Base-by-base conservation (phyloP, 1,284 basidiomycete genomes). In the Moesziomyces sp. region DNA sequence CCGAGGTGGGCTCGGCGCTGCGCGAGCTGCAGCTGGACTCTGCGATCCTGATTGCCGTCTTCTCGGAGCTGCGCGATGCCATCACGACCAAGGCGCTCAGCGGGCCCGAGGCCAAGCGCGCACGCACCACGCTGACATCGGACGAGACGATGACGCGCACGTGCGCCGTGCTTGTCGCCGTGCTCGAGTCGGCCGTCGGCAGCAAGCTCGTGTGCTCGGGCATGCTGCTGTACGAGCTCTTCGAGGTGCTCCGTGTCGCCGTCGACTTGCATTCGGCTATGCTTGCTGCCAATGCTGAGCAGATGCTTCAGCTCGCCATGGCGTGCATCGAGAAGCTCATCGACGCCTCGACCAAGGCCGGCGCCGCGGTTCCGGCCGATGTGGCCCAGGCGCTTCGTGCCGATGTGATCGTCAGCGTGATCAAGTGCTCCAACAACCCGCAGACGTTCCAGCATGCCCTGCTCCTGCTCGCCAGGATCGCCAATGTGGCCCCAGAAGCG, bases 361-460 rank as follows among this genome's bases (percentile, higher is more conserved):
- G 57, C 42, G 63, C 63, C 1, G 44, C 43, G 28, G 58, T 74
- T 18, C 59, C 78, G 6, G 56, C 62, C 3, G 79, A 81, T 6
- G 48, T 83, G 14, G 72, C 66, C 8, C 70, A 74, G 58, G 58
- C 67, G 13, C 60, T 83, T 16, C 74, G 81, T 3, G 77, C 73
- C 16, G 80, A 83, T 43, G 76, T 65, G 26, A 74, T 83, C 49
- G 71, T 83, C 69, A 74, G 67, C 58, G 78, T 73, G 19, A 76
- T 83, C 80, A 81, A 82, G 66, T 54, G 74, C 18, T 92, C 93
- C 3, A 89, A 90, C 58, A 97, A 97, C 82, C 94, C 95, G 2
- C 93, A 97, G 82, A 96, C 93, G 0, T 95, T 95, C 86, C 91
- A 98, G 76, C 92, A 96, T 82, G 93, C 94, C 0, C 87, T 99